Evolutionary conservation across 768 basidiomycete species (phyloP), one percentile per base, ranked within the genome.

Genomic region (Lyophyllum decastes): DNA sequence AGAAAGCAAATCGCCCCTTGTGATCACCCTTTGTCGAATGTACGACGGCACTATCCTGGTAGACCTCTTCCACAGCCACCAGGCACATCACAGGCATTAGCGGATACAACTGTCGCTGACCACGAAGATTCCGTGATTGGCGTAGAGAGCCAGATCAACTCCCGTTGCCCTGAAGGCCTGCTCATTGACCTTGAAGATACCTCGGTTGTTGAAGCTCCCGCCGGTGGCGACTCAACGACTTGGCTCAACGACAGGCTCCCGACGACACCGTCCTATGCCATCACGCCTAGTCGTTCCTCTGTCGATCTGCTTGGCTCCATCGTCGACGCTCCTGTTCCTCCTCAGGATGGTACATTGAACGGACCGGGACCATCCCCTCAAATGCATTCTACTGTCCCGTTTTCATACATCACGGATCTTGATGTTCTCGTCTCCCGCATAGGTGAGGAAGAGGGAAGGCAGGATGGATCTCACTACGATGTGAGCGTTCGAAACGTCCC

Each of bases 401-500:
- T 69, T 40, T 66, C 73, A 19, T 73, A 82, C 34, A 70, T 80
- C 57, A 86, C 88, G 17, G 88, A 90, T 64, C 74, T 92, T 50
- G 87, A 87, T 65, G 69, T 87, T 11, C 72, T 90, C 22, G 77
- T 86, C 16, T 79, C 87, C 24, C 77, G 78, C 21, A 66, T 89
- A n/a, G 79, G 52, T 27, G 61, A 81, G 21, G 77, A 79, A 19
- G 74, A 76, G 34, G 74, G 76, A 30, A 67, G 64, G 5, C 70
- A 65, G 47, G 77, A 82, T 61, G 84, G 84, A 17, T 65, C 76
- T 16, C 77, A 86, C 64, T 88, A 88, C 70, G 88, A 91, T 70
- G 89, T 89, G 70, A 77, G 85, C 62, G 14, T 59, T 59, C 24
- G 50, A 22, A 27, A 46, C 58, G n/a, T n/a, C n/a, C n/a, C n/a